These are phyloP conservation scores for Suillus cothurnatus DNA, from an alignment of 768 basidiomycete species.

Conservation along the genomic window DNA sequence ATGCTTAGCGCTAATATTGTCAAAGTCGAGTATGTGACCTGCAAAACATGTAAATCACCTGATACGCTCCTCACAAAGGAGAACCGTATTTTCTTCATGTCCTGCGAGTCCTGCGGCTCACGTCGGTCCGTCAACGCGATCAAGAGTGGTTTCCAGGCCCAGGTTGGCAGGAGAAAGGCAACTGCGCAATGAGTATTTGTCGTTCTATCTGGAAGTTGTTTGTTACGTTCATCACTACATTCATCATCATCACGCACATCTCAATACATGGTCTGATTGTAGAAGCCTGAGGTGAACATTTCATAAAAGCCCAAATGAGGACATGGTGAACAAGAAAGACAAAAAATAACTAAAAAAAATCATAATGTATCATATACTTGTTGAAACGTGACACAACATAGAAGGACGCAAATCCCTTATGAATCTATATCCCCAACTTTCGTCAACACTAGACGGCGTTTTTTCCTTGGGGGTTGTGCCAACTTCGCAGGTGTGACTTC, in stretches of 20 bases:
- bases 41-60: constrained; percentile 99
- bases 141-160: constrained; percentile 99
- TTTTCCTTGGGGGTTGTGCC: constrained; percentile 78
- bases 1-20: neutral
- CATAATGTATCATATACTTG: constrained; percentile 13
- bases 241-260: neutral
- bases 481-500: constrained; percentile 14
- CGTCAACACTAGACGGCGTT: constrained; percentile 77
- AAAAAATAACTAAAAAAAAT: constrained; percentile 13
- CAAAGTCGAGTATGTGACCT: constrained; percentile 96
- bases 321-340: constrained; percentile 4
- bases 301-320: neutral
- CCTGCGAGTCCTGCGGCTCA: constrained; percentile 89
- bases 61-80: constrained; percentile 97
- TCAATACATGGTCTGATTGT: neutral
- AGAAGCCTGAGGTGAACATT: neutral
- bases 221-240: neutral
- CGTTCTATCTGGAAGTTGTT: neutral
- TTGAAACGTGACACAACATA: neutral
- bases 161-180: constrained; percentile 83
- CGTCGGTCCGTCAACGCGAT: constrained; percentile 92
- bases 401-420: constrained; percentile 16
- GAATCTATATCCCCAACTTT: constrained; percentile 58
- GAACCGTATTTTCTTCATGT: constrained; percentile 98
- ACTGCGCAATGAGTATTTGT: constrained; percentile 35